Conservation (phyloP, 192 early-diverging fungal genomes). For the Coemansia sp. region DNA sequence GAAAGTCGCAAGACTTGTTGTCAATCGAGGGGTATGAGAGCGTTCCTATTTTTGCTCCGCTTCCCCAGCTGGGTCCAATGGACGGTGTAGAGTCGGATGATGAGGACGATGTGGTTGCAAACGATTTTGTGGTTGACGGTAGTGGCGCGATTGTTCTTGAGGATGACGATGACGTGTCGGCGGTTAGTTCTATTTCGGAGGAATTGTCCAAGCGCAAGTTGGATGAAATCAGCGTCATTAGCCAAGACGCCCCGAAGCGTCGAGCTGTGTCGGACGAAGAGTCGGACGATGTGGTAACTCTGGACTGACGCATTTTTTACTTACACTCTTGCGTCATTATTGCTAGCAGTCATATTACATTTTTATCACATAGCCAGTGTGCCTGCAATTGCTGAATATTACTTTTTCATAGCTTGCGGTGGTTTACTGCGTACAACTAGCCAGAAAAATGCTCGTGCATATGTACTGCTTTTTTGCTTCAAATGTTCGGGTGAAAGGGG, state of each 20-base stretch:
- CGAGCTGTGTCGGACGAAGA: conserved; percentile 16
- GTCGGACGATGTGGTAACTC: background rate
- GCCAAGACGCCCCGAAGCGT: conserved; percentile 11
- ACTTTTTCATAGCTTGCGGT: background rate
- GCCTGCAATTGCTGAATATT: no score
- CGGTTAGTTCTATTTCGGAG: conserved; percentile 15
- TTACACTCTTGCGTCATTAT: background rate
- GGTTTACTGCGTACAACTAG: background rate
- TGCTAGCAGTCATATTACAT: background rate
- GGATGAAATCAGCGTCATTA: background rate
- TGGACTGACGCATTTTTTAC: conserved; percentile 9
- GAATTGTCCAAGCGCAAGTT: conserved; percentile 34
- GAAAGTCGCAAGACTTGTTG: background rate
- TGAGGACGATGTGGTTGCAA: background rate
- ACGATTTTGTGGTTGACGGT: background rate
- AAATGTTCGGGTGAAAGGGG: background rate
- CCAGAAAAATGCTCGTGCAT: background rate
- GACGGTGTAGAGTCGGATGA: background rate
- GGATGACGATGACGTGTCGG: conserved; percentile 5
- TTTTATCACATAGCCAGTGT: no score
- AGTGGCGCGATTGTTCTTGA: conserved; percentile 10
- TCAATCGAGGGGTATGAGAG: conserved; percentile 35
- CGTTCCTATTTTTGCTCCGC: conserved; percentile 34
- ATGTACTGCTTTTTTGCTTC: background rate
- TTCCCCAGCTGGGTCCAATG: conserved; percentile 5